These are phyloP conservation scores for Colletotrichum agaves DNA, from an alignment of 2,329 filamentous ascomycete genomes.

Conservation along the genomic window DNA sequence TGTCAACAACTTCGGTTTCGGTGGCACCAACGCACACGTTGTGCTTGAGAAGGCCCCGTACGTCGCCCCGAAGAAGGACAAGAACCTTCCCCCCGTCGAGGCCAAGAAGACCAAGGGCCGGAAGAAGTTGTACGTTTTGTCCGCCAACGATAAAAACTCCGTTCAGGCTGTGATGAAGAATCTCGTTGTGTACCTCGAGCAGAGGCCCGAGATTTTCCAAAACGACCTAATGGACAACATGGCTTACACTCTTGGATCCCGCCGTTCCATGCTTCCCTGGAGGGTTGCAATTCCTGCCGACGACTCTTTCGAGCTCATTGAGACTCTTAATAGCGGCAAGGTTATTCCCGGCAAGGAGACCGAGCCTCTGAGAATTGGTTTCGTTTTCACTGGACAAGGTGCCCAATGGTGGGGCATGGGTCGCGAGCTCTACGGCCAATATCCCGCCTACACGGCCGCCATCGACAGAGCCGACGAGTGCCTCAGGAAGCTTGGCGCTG, in stretches of 20 bases:
- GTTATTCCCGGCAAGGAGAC: conserved; percentile 49
- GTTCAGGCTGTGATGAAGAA: conserved; percentile 45
- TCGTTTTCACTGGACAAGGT: conserved; percentile 45
- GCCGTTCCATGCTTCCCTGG: conserved; percentile 31
- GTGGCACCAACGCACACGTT: conserved; percentile 58
- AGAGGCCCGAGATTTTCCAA: conserved; percentile 55
- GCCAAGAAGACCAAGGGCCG: conserved; percentile 18
- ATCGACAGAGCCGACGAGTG: conserved; percentile 47
- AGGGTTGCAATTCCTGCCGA: conserved; percentile 44
- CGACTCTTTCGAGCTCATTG: conserved; percentile 38
- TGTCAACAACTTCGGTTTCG: conserved; percentile 60
- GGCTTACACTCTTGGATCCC: conserved; percentile 37
- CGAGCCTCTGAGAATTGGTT: conserved; percentile 42
- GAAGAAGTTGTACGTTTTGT: conserved; percentile 55
- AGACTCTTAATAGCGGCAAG: conserved; percentile 51
- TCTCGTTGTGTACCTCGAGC: conserved; percentile 52
- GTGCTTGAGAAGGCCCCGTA: conserved; percentile 54
- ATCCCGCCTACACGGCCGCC: conserved; percentile 49
- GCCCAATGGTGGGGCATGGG: conserved; percentile 43
- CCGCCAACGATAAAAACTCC: conserved; percentile 51
- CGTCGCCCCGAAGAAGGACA: conserved; percentile 31
- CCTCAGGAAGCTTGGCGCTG: conserved; percentile 47
- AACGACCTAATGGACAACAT: conserved; percentile 50
- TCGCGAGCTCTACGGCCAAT: conserved; percentile 42
- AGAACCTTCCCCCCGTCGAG: conserved; percentile 35